Evolutionary conservation across 768 basidiomycete species (phyloP), one percentile per base, ranked within the genome.

Genomic region (Kwoniella mangroviensis): DNA sequence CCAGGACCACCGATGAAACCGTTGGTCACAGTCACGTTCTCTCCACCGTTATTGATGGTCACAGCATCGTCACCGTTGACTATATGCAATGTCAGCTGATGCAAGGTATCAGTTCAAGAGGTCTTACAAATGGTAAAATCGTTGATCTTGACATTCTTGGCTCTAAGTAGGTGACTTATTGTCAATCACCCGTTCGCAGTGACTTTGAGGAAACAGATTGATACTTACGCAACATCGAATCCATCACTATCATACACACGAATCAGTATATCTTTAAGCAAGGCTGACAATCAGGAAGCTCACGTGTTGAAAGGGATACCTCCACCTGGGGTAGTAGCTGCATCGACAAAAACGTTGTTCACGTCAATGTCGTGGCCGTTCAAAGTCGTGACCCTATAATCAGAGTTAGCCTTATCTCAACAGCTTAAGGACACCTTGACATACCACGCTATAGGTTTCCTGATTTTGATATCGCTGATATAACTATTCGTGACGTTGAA

Each of bases 51-150:
- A 69, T 86, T 84, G 24, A 87, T 84, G 1, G 87, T 86, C 26
- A 87, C 82, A 62, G 86, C 86, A 71, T 87, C 86, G 70, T 87
- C 86, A 21, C 86, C 86, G 65, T 86, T 86, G 65, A 85, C 83
- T 71, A 52, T 2, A n/a, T 34, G 34, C 34, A 34, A 34, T 34
- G 34, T 34, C 34, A 34, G 34, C 34, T 34, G 34, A 34, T 34
- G 6, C 34, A 17, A 12, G 7, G 17, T 42, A 17, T 17, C 41
- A 40, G 56, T 28, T 11, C n/a, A 34, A 21, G 22, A 5, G 19
- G 28, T 17, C 70, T 62, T 41, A 71, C 70, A 42, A 53, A 86
- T 85, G 42, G 84, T 85, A 67, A 85, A 74, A 28, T 76, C 77
- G 22, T 72, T 74, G 64, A 79, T 77, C 51, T 68, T 34, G 45